Conservation (phyloP, 306 rosid genomes). For the Oxytropis ochrocephala region DNA sequence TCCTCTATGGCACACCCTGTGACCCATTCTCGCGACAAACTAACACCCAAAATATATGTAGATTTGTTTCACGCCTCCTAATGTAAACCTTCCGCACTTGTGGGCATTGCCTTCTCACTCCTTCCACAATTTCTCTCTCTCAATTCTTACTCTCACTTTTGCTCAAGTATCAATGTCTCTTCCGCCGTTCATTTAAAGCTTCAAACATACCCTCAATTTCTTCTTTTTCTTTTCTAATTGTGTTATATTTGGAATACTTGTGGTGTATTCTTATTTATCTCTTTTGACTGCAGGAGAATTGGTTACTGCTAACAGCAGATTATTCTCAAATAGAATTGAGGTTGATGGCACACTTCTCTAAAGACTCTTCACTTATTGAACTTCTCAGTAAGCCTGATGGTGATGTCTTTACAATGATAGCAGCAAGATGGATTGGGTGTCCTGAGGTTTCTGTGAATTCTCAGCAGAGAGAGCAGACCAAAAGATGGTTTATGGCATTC, state of each 20-base stretch:
- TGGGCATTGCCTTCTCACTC: too few relatives aligned
- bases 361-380: constrained; percentile 65
- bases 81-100: background rate
- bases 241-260: constrained; percentile 1
- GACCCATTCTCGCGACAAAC: background rate
- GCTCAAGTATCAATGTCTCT: background rate
- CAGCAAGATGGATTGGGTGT: constrained; percentile 83
- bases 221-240: background rate
- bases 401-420: constrained; percentile 81
- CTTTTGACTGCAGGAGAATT: constrained; percentile 56
- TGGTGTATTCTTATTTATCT: constrained; percentile 10
- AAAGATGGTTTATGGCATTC: constrained; percentile 92
- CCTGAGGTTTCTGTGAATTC: constrained; percentile 61
- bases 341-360: constrained; percentile 95
- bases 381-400: constrained; percentile 69
- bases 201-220: background rate
- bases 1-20: background rate
- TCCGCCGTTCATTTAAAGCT: background rate
- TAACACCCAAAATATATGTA: background rate
- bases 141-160: too few relatives aligned
- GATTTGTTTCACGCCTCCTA: background rate
- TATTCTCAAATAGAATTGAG: constrained; percentile 97
- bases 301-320: constrained; percentile 91
- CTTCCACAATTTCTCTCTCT: too few relatives aligned
- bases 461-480: constrained; percentile 76